phyloP scores from a whole-genome alignment of 306 rosid genomes.

The Abrus precatorius region DNA sequence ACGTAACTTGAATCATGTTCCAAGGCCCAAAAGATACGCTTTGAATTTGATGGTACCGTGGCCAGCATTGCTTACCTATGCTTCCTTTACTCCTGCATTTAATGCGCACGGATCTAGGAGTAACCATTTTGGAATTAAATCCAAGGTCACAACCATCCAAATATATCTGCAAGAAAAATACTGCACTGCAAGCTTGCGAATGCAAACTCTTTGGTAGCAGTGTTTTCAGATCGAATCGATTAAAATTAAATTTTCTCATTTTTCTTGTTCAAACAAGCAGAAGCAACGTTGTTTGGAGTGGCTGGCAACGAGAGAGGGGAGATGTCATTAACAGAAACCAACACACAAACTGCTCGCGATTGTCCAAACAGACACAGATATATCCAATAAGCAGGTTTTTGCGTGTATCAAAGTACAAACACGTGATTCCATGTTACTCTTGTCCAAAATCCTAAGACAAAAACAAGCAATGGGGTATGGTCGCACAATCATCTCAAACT shows the following conservation, averaged over 20 bases:
- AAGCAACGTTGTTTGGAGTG: too few species aligned
- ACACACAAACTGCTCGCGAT: constrained; percentile 47
- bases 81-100: constrained; percentile 21
- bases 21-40: constrained; percentile 44
- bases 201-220: too few species aligned
- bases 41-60: constrained; percentile 12
- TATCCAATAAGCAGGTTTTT: constrained; percentile 44
- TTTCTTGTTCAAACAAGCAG: constrained; percentile 33
- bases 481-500: constrained; percentile 40
- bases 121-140: constrained; percentile 39
- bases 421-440: constrained; percentile 76
- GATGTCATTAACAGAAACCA: constrained; percentile 33
- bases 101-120: constrained; percentile 23
- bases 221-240: neutral
- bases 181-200: neutral
- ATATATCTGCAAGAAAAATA: neutral
- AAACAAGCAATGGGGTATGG: neutral
- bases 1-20: constrained; percentile 36
- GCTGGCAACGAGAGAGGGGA: constrained; percentile 1
- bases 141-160: neutral
- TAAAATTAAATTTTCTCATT: neutral
- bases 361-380: constrained; percentile 50
- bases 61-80: constrained; percentile 30
- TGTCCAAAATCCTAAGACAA: constrained; percentile 45
- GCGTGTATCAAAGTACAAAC: constrained; percentile 46